Base-by-base conservation (phyloP, 352 stramenopile genomes). In the Phytopythium mirpurense region DNA sequence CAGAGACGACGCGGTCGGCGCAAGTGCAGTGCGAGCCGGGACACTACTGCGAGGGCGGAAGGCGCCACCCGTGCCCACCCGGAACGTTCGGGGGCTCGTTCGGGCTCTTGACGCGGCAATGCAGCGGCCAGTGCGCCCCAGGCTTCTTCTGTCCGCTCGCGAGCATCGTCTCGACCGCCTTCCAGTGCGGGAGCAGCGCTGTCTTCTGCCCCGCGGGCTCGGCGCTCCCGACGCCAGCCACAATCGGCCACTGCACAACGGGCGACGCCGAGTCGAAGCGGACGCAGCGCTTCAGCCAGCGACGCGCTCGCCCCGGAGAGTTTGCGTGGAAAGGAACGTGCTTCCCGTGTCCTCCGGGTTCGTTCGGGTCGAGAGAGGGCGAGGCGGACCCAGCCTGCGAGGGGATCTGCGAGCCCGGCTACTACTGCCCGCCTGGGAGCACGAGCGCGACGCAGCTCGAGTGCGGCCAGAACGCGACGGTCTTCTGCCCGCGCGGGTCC, bases 131-230 rank as follows among this genome's bases (percentile, higher is more conserved):
- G 0, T 96, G 88, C 56, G 42, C 47, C 18, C 51, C 63, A 8
- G 85, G 86, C 1, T 95, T 78, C 48, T 95, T 77, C 57, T 89
- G 80, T 26, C 78, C 78, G 0, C 23, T 54, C 32, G 78, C 71
- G 9, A 88, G 71, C 18, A 79, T 79, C 32, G 70, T 74, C 11
- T 52, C 63, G 11, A 70, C 68, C 7, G 42, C 67, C 1, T 29
- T 63, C 1, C 56, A 53, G 2, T 88, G 77, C 27, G 60, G 60
- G 16, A 61, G 44, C 0, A 78, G 68, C 1, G 41, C 51, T 26
- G 24, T 45, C 3, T 85, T 68, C 52, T 88, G 77, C 38, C 68
- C 77, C 0, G 19, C 45, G n/a, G 77, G 70, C 3, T 74, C 66
- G 11, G 63, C 53, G 9, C 16, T 59, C 2, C 59, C 66, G 42